A percentile compares a stretch with the other conserved stretches of the same genome.
Conservation (phyloP, 2,329 filamentous ascomycete genomes). For the Pseudogymnoascus sp. region DNA sequence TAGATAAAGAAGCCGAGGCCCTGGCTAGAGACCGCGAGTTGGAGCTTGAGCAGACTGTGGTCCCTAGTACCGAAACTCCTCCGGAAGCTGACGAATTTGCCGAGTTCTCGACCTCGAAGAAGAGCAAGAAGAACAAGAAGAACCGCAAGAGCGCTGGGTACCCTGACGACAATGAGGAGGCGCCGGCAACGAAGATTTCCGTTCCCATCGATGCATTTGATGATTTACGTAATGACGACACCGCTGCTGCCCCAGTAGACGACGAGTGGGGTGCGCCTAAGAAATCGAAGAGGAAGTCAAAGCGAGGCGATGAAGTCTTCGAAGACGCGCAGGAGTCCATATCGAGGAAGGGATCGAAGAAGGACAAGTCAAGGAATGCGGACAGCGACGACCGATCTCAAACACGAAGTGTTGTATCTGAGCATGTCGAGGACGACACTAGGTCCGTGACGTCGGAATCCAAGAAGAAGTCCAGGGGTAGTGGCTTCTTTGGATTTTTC, state of each 20-base stretch:
- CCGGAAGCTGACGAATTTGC: constrained; percentile 18
- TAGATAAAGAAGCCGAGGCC: constrained; percentile 4
- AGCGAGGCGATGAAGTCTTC: constrained; percentile 30
- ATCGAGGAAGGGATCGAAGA: constrained; percentile 15
- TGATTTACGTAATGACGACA: constrained; percentile 25
- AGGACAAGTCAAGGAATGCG: constrained; percentile 28
- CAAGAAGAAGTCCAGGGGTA: constrained; percentile 31
- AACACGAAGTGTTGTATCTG: not conserved
- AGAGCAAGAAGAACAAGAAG: constrained; percentile 10
- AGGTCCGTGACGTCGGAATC: constrained; percentile 41
- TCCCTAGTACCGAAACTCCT: not conserved
- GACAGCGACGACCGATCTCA: constrained; percentile 17
- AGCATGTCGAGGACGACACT: constrained; percentile 28
- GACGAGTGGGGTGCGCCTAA: constrained; percentile 34
- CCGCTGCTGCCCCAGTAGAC: constrained; percentile 17
- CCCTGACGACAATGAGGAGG: not conserved
- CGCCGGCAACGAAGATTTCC: constrained; percentile 26
- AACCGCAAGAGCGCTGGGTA: constrained; percentile 14
- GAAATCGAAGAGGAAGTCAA: constrained; percentile 32
- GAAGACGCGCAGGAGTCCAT: constrained; percentile 35
- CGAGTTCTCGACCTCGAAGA: constrained; percentile 24
- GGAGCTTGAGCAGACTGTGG: not conserved
- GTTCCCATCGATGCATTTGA: constrained; percentile 27
- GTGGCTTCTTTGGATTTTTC: constrained; percentile 39
- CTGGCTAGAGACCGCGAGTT: not conserved